Conservation (phyloP, 768 basidiomycete species). For the Termitomyces sp. region DNA sequence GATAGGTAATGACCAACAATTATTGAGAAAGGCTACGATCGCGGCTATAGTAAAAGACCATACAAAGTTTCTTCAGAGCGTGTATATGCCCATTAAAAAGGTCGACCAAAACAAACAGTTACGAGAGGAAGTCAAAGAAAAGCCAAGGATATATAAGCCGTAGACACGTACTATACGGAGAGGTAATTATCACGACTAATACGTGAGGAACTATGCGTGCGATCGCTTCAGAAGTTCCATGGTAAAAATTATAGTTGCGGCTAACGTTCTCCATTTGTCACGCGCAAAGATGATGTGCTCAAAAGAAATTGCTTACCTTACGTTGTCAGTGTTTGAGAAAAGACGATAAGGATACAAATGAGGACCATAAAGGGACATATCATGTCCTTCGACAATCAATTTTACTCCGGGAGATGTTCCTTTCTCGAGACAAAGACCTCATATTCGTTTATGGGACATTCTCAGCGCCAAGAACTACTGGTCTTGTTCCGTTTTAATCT, state of each 20-base stretch:
- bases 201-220: neutral
- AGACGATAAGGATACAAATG: neutral
- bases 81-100: neutral
- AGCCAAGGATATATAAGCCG: neutral
- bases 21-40: neutral
- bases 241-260: neutral
- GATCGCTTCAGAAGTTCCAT: neutral
- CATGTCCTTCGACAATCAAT: neutral
- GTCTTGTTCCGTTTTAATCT: no score
- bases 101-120: neutral
- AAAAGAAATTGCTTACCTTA: neutral
- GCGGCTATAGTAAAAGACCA: neutral
- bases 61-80: neutral
- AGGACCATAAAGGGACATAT: neutral
- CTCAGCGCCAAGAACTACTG: neutral
- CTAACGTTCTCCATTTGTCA: neutral
- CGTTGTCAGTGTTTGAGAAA: neutral
- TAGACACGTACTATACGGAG: neutral
- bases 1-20: neutral
- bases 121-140: neutral
- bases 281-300: no score
- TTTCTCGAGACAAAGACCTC: neutral
- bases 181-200: neutral
- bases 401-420: neutral
- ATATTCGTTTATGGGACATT: neutral